Base-by-base conservation (phyloP, 306 rosid genomes). In the Coriaria nepalensis region DNA sequence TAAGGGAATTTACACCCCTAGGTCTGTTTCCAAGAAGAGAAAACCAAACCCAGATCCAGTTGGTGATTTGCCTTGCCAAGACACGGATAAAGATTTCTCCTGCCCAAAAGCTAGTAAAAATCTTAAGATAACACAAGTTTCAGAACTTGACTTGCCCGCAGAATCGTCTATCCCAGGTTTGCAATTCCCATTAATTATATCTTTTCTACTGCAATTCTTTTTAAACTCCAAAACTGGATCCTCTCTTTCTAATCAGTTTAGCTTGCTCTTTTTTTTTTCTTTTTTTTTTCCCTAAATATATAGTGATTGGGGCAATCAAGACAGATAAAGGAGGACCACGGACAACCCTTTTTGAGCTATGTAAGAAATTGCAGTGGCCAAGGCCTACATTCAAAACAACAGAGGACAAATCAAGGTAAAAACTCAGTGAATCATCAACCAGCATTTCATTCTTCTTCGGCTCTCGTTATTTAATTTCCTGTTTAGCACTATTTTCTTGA, bases 241-340 rank as follows among this genome's bases (percentile, higher is more conserved):
- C 35, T 33, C 11, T 38, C 33, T 47, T 36, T 43, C 14, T n/a
- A 20, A 9, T 63, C 15, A 47, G 13, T 4, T 9, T 13, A 55
- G 5, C 37, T 55, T 34, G n/a, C n/a, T n/a, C n/a, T 35, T 13
- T 14, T 13, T 8, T 14, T 14, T 53, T 6, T 8, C 14, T 6
- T 34, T 39, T 53, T 9, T 11, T 6, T 7, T 53, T 5, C 4
- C 5, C 15, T 44, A 1, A 20, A 1, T 45, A 29, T n/a, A 57
- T 75, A 79, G 85, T 68, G 43, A 73, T 75, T 41, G 55, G 64
- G 52, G 50, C 84, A 46, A 79, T 75, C 61, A 73, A 59, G 56
- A 75, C 66, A 77, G 75, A 67, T 64, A 90, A 85, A 70, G 98
- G 96, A 71, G 98, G 94, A 58, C 98, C 96, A 9, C 77, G 98